Evolutionary conservation across 352 stramenopile species (phyloP), one percentile per base, ranked within the genome.

Genomic region (Globisporangium cystogenes): DNA sequence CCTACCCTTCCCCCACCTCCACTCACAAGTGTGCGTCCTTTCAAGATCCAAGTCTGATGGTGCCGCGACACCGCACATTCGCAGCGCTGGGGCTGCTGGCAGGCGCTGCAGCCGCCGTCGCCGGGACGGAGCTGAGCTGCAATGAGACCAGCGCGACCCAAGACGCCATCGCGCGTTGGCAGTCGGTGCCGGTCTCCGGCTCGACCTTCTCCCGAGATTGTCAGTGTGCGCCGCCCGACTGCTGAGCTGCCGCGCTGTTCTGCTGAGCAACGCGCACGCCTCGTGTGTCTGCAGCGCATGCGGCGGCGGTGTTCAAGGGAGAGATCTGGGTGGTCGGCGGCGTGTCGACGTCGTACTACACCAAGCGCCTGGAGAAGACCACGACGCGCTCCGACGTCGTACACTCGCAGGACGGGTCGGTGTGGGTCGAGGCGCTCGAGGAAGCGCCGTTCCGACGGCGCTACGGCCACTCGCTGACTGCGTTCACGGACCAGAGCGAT

Each of bases 281-380:
- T 24, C 27, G 41, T 41, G 39, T 44, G 4, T 58, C 4, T 43
- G 20, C 51, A 93, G 80, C 77, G 1, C 80, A 93, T 55, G 78
- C 82, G 15, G 72, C 78, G 1, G 64, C 72, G 18, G 76, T 67
- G 47, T 90, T 87, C 47, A 60, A 55, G 2, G 62, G 76, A 36
- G 69, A 77, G 53, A 75, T 91, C 36, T 91, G 77, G 76, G 67
- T 89, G 48, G 74, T 93, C 18, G 76, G 80, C 46, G 78, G 82
- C 1, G 73, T 90, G 11, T 89, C 82, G n/a, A 72, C 65, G 1
- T 67, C 68, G 16, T 91, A 93, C 55, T 85, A 89, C 61, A 91
- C 78, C 14, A 86, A 82, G 45, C 74, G 73, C 12, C 59, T 93
- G 44, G 76, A 90, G 53, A 65, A 76, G 39, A 87, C 80, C 15